Percentiles rank a stretch among this genome's conserved stretches.
These are phyloP conservation scores for Suhomyces prunicola DNA, from an alignment of 805 yeast species.

Conservation along the genomic window DNA sequence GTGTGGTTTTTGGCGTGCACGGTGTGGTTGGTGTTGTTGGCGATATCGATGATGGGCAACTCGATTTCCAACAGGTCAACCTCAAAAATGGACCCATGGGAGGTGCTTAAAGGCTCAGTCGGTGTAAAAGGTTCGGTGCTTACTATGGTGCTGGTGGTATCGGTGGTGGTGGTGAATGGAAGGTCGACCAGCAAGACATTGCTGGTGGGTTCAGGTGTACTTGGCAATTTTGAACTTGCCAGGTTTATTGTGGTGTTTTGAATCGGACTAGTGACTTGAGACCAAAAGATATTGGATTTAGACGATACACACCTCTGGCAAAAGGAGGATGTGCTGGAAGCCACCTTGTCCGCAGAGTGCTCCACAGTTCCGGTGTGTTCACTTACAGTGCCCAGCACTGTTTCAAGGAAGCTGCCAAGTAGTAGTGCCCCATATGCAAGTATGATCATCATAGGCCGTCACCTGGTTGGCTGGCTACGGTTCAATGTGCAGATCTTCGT, in stretches of 20 bases:
- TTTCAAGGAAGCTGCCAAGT: neutral
- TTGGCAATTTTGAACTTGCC: neutral
- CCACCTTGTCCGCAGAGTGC: neutral
- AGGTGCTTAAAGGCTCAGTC: neutral
- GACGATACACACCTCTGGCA: neutral
- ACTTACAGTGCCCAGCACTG: neutral
- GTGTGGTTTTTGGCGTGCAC: conserved; percentile 1
- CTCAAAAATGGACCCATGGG: conserved; percentile 1
- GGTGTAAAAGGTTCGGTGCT: neutral
- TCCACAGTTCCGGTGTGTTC: neutral
- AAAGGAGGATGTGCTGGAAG: neutral
- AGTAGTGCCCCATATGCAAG: neutral
- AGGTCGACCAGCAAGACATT: neutral
- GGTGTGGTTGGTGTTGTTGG: conserved; percentile 11
- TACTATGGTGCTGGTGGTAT: neutral
- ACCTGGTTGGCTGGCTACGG: neutral
- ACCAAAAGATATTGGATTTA: neutral
- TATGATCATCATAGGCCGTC: neutral
- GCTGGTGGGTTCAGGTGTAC: neutral
- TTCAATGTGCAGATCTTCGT: neutral
- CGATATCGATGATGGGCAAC: conserved; percentile 5
- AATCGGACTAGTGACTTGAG: neutral
- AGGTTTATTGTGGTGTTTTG: neutral
- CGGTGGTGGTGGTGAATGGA: neutral
- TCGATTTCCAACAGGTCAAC: conserved; percentile 2